Evolutionary conservation across 176 grass and related monocot genomes (phyloP).

Genomic region (Zizania latifolia): DNA sequence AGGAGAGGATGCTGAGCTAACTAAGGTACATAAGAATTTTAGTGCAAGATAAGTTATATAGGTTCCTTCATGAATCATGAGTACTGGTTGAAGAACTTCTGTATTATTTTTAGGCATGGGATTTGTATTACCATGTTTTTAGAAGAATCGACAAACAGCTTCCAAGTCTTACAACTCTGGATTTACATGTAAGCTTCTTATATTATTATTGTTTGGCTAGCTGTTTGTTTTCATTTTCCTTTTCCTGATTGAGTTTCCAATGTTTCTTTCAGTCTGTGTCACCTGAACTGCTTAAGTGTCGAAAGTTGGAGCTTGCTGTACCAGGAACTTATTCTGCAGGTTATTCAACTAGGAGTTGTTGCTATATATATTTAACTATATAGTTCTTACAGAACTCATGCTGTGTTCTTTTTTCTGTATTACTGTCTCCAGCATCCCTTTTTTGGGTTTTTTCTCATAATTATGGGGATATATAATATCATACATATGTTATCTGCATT

Average conservation of each 20-base stretch:
- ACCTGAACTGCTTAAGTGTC: conserved; percentile 90
- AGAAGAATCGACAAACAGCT: conserved; percentile 99
- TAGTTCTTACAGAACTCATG: neutral
- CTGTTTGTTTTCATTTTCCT: conserved; percentile 2
- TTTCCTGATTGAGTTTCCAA: conserved; percentile 17
- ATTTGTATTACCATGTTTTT: conserved; percentile 99
- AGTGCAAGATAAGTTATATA: neutral
- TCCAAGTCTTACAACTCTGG: conserved; percentile 89
- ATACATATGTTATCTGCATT: neutral
- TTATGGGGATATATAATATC: neutral
- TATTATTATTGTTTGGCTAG: conserved; percentile 14
- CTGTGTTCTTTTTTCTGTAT: conserved; percentile 2
- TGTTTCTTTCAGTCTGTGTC: conserved; percentile 85
- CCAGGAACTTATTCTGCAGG: conserved; percentile 93
- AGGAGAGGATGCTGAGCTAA: conserved; percentile 88
- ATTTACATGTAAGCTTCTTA: conserved; percentile 67
- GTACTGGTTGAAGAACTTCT: conserved; percentile 16
- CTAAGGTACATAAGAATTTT: conserved; percentile 56
- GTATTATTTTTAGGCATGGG: conserved; percentile 74
- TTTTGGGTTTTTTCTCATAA: neutral
- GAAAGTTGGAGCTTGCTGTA: conserved; percentile 89
- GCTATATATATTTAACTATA: neutral
- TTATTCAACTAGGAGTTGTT: conserved; percentile 20
- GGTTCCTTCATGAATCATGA: conserved; percentile 15
- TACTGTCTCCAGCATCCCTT: neutral